Evolutionary conservation across 202 grass and related monocot genomes (phyloP), one percentile per base, ranked within the genome.

Genomic region (Sporobolus alterniflorus): DNA sequence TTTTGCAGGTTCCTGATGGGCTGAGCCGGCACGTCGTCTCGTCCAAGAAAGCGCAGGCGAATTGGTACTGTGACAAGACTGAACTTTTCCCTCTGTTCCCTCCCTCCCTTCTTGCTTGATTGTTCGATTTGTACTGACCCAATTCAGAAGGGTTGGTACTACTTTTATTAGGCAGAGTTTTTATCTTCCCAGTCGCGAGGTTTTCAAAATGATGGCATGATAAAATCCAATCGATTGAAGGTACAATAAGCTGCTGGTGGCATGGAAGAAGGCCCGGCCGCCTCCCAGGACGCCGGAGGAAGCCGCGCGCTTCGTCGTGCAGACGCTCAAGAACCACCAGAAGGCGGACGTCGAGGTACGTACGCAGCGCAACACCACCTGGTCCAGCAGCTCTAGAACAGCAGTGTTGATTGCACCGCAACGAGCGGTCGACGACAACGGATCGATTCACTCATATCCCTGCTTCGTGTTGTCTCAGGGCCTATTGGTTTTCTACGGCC

Each of bases 261-360:
- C 96, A 83, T 99, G 96, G 96, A 90, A 87, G 90, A 92, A 92
- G 59, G 81, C 91, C 13, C 88, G 90, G 72, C 96, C 91, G 20
- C 78, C 91, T 1, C 96, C 96, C 7, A 96, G 72, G 64, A 96
- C 93, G 56, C 89, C 87, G 22, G 93, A 99, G 89, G 93, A 92
- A 21, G 91, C 93, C 1, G 78, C 89, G 4, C 65, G 76, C 12
- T 81, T 99, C 70, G 90, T 99, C 29, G 74, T 99, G 64, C 81
- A 82, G 50, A 92, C 96, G 21, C 89, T 99, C 31, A 99, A 99
- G 91, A 93, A 92, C 64, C 96, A 99, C 28, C 93, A 96, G 67
- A 99, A 96, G 71, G 96, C 89, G 34, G 85, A 99, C 14, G 87
- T 99, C 4, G 93, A 99, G 88, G 95, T 98, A 88, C 59, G 95